phyloP scores from a whole-genome alignment of 768 basidiomycete genomes.

The Crepidotus variabilis region DNA sequence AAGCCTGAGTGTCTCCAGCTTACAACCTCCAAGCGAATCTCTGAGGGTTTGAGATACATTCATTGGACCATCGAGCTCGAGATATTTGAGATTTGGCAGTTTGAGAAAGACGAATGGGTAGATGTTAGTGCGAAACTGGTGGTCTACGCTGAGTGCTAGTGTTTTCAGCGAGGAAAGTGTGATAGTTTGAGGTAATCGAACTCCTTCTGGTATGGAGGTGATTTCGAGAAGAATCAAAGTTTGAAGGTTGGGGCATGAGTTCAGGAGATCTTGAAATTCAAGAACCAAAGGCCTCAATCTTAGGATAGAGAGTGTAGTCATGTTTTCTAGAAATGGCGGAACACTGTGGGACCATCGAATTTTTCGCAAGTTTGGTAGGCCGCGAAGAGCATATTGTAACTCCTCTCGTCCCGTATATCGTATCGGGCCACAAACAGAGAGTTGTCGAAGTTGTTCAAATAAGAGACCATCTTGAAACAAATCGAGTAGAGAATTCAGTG shows the following conservation, averaged over 20 bases:
- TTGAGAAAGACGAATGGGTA: slow-evolving; percentile 9
- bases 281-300: background rate
- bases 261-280: background rate
- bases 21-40: slow-evolving; percentile 3
- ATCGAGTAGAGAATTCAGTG: background rate
- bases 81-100: slow-evolving; percentile 11
- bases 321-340: background rate
- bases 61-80: slow-evolving; percentile 10
- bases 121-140: background rate
- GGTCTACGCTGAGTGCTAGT: background rate
- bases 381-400: background rate
- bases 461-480: background rate
- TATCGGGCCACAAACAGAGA: background rate
- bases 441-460: background rate
- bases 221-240: background rate
- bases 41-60: slow-evolving; percentile 4
- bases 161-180: background rate
- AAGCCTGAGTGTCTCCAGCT: slow-evolving; percentile 11
- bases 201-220: background rate
- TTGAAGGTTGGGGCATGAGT: background rate
- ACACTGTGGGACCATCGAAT: background rate
- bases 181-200: background rate
- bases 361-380: background rate
- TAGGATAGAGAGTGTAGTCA: background rate
- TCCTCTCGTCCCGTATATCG: background rate